Evolutionary conservation across 441 rosid genomes (phyloP), one percentile per base, ranked within the genome.

Genomic region (Populus trichocarpa): DNA sequence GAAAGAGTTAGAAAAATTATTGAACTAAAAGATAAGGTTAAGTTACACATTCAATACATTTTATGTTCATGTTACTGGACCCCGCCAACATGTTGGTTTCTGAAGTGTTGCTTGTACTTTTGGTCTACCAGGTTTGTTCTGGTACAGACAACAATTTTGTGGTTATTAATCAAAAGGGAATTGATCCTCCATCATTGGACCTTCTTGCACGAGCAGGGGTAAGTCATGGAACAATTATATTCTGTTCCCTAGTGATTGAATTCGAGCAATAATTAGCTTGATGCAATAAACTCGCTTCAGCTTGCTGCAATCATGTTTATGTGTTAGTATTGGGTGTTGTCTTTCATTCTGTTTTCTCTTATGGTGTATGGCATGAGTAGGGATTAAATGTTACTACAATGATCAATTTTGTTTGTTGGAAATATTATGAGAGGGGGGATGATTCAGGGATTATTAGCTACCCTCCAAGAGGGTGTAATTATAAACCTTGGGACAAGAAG

Each of bases 181-280:
- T 96, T 75, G 97, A 96, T 81, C 98, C 99, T 70, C 97, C 93
- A 14, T 96, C 99, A 3, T 79, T 94, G 76, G 98, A 96, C 82
- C 93, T 96, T 77, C 94, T 96, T 79, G 96, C 97, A 71, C 89
- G 96, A 77, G 97, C 94, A 67, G 99, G 99, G 97, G 99, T 95
- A 86, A 87, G 97, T 80, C 74, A 46, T 72, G 28, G 36, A 36
- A 36, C n/a, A 61, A n/a, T 40, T 5, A 8, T 35, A 30, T 22
- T 50, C 36, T n/a, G 25, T 79, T 73, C 22, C 16, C 3, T 22
- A 36, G 23, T 18, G 28, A 28, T 26, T 8, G 30, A 57, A 67
- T 73, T 72, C 63, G 10, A 68, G 5, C 4, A 63, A 63, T n/a
- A 63, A 63, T 10, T 38, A 18, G 38, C 20, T 22, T 30, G 10